phyloP scores from a whole-genome alignment of 2,329 filamentous ascomycete species.

The Orbilia brochopaga region DNA sequence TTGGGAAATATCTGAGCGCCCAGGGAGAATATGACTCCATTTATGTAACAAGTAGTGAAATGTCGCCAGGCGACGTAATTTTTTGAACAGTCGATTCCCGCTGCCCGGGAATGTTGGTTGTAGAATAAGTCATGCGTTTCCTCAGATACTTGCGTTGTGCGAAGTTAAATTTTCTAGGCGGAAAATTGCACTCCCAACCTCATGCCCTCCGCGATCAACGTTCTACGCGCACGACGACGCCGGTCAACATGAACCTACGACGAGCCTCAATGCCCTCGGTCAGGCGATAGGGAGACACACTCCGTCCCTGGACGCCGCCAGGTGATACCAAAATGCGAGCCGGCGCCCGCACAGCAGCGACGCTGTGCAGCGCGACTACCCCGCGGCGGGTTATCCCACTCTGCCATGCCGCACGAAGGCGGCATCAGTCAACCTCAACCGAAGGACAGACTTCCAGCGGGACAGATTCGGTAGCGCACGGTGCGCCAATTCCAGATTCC shows the following conservation, averaged over 20 bases:
- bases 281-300: neutral
- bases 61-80: too few species aligned
- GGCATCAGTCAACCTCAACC: constrained; percentile 7
- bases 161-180: constrained; percentile 11
- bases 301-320: neutral
- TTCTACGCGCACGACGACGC: too few species aligned
- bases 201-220: too few species aligned
- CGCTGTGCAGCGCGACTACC: constrained; percentile 4
- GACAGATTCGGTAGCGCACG: neutral
- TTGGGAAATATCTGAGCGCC: too few species aligned
- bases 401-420: neutral
- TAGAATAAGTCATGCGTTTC: too few species aligned
- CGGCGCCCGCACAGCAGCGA: constrained; percentile 13
- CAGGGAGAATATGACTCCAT: too few species aligned
- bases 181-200: too few species aligned
- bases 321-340: constrained; percentile 16
- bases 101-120: too few species aligned
- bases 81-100: too few species aligned
- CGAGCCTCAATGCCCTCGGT: constrained; percentile 1
- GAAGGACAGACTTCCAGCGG: neutral
- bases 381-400: neutral
- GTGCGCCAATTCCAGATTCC: neutral
- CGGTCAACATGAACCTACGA: neutral
- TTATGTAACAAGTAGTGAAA: too few species aligned
- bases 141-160: constrained; percentile 14